Evolutionary conservation across 129 eudicot species (phyloP).

Genomic region (Lactuca sativa): DNA sequence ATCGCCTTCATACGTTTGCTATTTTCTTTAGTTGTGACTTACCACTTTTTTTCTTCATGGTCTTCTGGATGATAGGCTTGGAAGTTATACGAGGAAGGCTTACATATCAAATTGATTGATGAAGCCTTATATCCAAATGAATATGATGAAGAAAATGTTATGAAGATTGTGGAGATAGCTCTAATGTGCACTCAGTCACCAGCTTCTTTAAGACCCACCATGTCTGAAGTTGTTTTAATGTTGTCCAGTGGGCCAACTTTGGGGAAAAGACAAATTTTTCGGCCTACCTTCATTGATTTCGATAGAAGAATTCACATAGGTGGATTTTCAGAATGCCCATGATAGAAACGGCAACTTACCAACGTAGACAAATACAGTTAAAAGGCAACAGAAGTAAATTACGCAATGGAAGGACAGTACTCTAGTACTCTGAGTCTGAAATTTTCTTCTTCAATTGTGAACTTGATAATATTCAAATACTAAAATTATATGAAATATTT

Average conservation of each 20-base stretch:
- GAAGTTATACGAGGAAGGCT: conserved; percentile 29
- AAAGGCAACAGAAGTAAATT: too few relatives aligned
- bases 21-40: background rate
- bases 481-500: too few relatives aligned
- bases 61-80: conserved; percentile 35
- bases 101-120: conserved; percentile 37
- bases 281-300: conserved; percentile 25
- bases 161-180: conserved; percentile 47
- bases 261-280: conserved; percentile 18
- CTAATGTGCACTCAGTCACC: conserved; percentile 53
- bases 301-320: conserved; percentile 14
- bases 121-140: conserved; percentile 30
- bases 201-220: conserved; percentile 43
- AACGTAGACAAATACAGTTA: too few relatives aligned
- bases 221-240: conserved; percentile 53
- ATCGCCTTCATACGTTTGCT: background rate
- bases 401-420: too few relatives aligned
- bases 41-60: background rate
- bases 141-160: conserved; percentile 30
- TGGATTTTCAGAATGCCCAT: too few relatives aligned
- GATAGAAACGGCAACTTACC: too few relatives aligned
- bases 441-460: too few relatives aligned
- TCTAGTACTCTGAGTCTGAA: too few relatives aligned
- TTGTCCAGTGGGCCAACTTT: conserved; percentile 26
- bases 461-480: too few relatives aligned